Evolutionary conservation across 2,329 filamentous ascomycete species (phyloP).

Genomic region (Cyphellophora europaea): DNA sequence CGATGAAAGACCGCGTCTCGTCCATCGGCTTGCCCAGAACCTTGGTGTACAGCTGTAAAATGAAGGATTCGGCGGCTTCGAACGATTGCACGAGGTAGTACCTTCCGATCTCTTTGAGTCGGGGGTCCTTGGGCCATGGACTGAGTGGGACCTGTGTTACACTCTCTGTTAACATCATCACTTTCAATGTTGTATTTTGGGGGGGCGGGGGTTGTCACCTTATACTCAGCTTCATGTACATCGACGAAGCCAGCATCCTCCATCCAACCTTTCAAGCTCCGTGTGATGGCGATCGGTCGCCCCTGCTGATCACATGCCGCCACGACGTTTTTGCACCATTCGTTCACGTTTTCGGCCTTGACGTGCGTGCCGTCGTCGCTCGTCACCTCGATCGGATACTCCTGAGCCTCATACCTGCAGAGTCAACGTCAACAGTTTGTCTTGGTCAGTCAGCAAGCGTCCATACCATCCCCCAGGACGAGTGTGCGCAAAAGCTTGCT

Average conservation of each 20-base stretch:
- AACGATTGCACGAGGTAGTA: conserved; percentile 22
- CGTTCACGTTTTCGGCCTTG: too few relatives aligned
- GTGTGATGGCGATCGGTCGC: conserved; percentile 7
- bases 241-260: conserved; percentile 20
- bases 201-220: conserved; percentile 20
- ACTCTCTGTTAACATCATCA: too few relatives aligned
- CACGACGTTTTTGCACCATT: conserved; percentile 7
- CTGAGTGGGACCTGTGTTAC: too few relatives aligned
- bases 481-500: conserved; percentile 15
- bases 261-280: conserved; percentile 14
- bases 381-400: neutral
- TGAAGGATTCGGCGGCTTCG: conserved; percentile 27
- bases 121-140: conserved; percentile 21
- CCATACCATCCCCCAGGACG: conserved; percentile 22
- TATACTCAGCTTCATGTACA: conserved; percentile 18
- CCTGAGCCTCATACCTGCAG: too few relatives aligned
- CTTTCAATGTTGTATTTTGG: too few relatives aligned
- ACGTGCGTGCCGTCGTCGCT: too few relatives aligned
- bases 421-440: too few relatives aligned
- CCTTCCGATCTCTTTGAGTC: conserved; percentile 22
- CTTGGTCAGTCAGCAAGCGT: too few relatives aligned
- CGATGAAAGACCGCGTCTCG: conserved; percentile 17
- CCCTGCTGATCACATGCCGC: conserved; percentile 9
- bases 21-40: conserved; percentile 24
- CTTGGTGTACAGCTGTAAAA: conserved; percentile 27